Conservation (phyloP, 352 stramenopile species). For the Pythium biforme region DNA sequence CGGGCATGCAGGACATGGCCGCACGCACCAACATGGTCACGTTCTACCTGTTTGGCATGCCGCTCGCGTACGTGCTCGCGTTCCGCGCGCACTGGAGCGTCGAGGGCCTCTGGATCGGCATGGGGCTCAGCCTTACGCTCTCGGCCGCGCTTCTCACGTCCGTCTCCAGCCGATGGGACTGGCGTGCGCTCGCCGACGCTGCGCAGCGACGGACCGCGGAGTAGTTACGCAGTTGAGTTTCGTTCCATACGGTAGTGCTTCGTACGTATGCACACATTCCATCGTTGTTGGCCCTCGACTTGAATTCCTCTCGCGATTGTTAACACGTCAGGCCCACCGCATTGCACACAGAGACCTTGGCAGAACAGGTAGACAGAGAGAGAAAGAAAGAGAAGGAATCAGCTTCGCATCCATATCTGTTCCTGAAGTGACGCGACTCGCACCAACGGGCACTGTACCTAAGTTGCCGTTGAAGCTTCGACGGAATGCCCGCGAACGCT, state of each 20-base stretch:
- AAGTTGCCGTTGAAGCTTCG: background rate
- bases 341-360: no score
- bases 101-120: conserved; percentile 80
- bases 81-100: conserved; percentile 48
- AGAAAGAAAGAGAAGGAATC: no score
- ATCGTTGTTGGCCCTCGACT: background rate
- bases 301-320: background rate
- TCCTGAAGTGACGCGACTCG: background rate
- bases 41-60: conserved; percentile 81
- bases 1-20: conserved; percentile 65
- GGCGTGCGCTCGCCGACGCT: conserved; percentile 34
- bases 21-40: conserved; percentile 67
- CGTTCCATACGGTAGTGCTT: no score
- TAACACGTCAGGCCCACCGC: no score
- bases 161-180: conserved; percentile 42
- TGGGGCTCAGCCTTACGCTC: conserved; percentile 51
- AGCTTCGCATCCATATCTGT: no score
- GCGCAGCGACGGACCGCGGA: conserved; percentile 32
- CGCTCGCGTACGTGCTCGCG: conserved; percentile 55
- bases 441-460: background rate
- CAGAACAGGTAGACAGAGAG: no score
- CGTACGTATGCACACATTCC: no score
- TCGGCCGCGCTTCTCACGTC: conserved; percentile 30
- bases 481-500: background rate
- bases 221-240: background rate